Percentiles rank a stretch among this genome's conserved stretches.
Evolutionary conservation across 805 yeast species (phyloP).

Genomic region (Candida quercuum): DNA sequence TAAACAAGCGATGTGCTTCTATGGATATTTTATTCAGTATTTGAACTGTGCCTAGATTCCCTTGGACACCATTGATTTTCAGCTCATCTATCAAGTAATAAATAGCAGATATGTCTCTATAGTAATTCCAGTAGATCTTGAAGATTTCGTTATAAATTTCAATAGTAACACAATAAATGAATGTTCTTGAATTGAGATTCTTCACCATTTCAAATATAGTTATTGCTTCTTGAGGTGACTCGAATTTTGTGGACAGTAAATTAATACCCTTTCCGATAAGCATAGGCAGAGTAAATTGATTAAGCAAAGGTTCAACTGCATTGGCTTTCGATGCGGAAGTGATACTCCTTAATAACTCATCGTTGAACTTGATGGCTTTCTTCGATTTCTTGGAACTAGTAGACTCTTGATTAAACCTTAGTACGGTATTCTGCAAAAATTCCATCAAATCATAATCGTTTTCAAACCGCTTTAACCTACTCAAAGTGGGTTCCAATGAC

Average conservation of each 20-base stretch:
- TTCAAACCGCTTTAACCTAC: neutral
- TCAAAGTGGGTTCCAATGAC: neutral
- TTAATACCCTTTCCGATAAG: slow-evolving; percentile 7
- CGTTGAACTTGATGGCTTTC: neutral
- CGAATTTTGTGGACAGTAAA: slow-evolving; percentile 6
- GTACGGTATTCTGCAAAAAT: neutral
- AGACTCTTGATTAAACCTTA: neutral
- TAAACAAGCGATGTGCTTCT: slow-evolving; percentile 9
- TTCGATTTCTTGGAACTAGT: neutral
- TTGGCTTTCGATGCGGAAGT: neutral
- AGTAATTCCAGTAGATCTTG: slow-evolving; percentile 32
- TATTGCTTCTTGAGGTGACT: slow-evolving; percentile 23
- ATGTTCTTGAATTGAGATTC: slow-evolving; percentile 28
- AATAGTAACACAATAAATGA: slow-evolving; percentile 31
- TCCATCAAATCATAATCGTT: neutral
- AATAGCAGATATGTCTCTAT: slow-evolving; percentile 31
- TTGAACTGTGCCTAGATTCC: slow-evolving; percentile 27
- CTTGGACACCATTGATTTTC: slow-evolving; percentile 35
- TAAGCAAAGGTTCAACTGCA: slow-evolving; percentile 9
- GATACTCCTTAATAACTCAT: slow-evolving; percentile 1
- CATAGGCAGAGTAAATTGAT: slow-evolving; percentile 13
- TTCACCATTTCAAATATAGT: slow-evolving; percentile 30
- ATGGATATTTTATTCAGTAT: slow-evolving; percentile 6
- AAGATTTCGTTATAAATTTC: slow-evolving; percentile 34
- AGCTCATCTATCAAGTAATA: slow-evolving; percentile 32